Percentiles rank a stretch among this genome's conserved stretches.
Evolutionary conservation across 2,329 filamentous ascomycete genomes (phyloP).

Genomic region (Claviceps sp.): DNA sequence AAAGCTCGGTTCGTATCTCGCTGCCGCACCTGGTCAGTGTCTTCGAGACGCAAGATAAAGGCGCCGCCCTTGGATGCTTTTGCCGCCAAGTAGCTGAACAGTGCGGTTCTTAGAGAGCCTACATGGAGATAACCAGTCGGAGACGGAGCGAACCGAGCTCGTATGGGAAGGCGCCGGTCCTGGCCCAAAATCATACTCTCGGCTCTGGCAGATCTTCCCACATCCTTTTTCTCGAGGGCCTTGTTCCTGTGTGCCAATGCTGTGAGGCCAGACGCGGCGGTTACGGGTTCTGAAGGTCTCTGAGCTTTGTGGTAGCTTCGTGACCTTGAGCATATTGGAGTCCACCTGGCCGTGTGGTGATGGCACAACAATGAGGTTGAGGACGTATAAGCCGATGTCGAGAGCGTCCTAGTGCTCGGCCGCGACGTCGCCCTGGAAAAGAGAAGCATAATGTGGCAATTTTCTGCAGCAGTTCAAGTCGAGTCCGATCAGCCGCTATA

Average conservation of each 20-base stretch:
- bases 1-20: neutral
- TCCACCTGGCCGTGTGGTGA: neutral
- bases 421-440: neutral
- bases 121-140: conserved; percentile 90
- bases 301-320: neutral
- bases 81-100: conserved; percentile 94
- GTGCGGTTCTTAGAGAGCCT: conserved; percentile 77
- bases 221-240: conserved; percentile 12
- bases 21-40: conserved; percentile 72
- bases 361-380: neutral
- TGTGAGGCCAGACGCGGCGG: conserved; percentile 7
- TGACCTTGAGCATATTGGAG: neutral
- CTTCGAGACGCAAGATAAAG: conserved; percentile 84
- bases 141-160: conserved; percentile 79
- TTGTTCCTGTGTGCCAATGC: conserved; percentile 8
- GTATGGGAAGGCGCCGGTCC: conserved; percentile 39
- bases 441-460: neutral
- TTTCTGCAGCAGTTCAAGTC: too few species aligned
- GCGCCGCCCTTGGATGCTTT: conserved; percentile 68
- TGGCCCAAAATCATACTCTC: conserved; percentile 21
- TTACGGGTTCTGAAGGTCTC: too few species aligned
- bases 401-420: neutral
- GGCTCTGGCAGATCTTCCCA: neutral
- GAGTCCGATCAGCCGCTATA: too few species aligned
- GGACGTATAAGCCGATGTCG: neutral